These are phyloP conservation scores for Asterella californica DNA, from an alignment of 225 moss, liverwort and hornwort genomes.

Conservation along the genomic window DNA sequence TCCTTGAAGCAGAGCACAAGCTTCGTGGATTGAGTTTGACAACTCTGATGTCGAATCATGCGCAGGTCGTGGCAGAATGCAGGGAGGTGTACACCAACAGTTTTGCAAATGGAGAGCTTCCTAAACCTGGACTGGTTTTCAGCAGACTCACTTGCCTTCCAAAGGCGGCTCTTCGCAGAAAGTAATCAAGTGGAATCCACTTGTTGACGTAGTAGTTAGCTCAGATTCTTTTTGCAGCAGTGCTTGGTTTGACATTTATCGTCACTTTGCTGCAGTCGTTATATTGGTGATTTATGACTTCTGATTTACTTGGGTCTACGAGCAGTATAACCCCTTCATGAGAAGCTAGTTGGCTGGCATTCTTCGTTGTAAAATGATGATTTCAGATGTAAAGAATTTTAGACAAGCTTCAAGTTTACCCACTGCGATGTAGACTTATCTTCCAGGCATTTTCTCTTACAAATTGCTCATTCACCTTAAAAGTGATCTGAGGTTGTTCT, in stretches of 20 bases:
- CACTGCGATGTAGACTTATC: not conserved
- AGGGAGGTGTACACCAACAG: conserved; percentile 71
- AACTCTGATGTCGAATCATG: not conserved
- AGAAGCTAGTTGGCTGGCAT: conserved; percentile 3
- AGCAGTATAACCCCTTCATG: not conserved
- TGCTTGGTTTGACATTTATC: not conserved
- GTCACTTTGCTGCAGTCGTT: not conserved
- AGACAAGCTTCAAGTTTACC: not conserved
- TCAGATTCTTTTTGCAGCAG: not conserved
- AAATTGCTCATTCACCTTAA: not conserved
- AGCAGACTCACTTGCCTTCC: conserved; percentile 93
- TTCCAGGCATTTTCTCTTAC: not conserved
- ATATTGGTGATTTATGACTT: not conserved
- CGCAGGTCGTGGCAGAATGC: conserved; percentile 91
- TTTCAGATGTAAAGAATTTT: conserved; percentile 2
- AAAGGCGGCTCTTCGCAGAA: conserved; percentile 49
- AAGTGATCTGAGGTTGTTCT: not conserved
- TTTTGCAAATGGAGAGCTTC: conserved; percentile 70
- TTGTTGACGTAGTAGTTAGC: not conserved
- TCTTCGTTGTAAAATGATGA: not conserved
- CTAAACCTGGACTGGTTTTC: conserved; percentile 94
- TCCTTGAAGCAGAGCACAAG: too few species aligned
- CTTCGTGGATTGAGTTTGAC: not conserved
- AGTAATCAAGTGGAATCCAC: conserved; percentile 27
- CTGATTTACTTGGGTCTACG: not conserved